Evolutionary conservation across 176 grass and related monocot species (phyloP), one percentile per base, ranked within the genome.

Genomic region (Luzula sylvatica): DNA sequence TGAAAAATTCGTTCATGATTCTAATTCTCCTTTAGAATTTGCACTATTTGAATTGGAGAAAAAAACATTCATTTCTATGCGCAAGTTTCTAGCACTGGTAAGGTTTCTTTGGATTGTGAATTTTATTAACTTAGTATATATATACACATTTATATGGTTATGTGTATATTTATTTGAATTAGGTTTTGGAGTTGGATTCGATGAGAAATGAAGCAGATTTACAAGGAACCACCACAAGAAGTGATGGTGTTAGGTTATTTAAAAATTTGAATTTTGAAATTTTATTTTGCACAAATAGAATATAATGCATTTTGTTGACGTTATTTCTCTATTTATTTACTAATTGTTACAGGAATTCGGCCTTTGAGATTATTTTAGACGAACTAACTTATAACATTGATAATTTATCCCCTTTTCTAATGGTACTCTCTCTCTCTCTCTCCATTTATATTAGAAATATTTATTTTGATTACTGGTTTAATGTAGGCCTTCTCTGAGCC

Each of bases 301-400:
- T 42, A 20, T 32, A 3, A n/a, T 19, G 13, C 7, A 29, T 63
- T 44, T n/a, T 4, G 19, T 47, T 48, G 19, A 17, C 12, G 16
- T 21, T 68, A 53, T 53, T 25, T 42, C 28, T 14, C 61, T 66
- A 63, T 26, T 65, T 28, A 42, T 41, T 70, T 26, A 83, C 30
- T 35, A 35, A 35, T 35, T 35, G 38, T 41, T 54, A 44, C 68
- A 95, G 89, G 81, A 78, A 51, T 54, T 68, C 83, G 69, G 80
- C 75, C 58, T 61, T 85, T 56, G 80, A 95, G n/a, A 42, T 88
- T 52, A 82, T 88, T 82, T 74, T 95, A 71, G 89, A 95, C 66
- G 89, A 95, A 60, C 70, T 95, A 55, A 76, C 73, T 43, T 95
- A 95, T 64, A 85, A 76, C 61, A 67, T 54, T 65, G 73, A 55